A percentile compares a stretch with the other conserved stretches of the same genome.
These are phyloP conservation scores for Psilocybe cubensis DNA, from an alignment of 768 basidiomycete species.

Conservation along the genomic window DNA sequence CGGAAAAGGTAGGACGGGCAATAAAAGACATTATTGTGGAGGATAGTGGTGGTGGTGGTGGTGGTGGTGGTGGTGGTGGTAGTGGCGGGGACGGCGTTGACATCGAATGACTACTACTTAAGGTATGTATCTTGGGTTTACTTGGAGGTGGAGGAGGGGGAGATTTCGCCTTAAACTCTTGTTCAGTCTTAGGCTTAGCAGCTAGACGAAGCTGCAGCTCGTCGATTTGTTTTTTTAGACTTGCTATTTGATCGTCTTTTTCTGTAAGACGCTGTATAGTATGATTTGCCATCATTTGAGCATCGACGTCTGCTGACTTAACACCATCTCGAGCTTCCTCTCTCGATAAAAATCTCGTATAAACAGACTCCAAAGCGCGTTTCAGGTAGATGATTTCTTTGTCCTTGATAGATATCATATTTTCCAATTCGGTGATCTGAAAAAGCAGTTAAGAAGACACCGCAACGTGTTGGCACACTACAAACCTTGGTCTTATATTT, in stretches of 20 bases:
- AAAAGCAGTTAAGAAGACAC: constrained; percentile 7
- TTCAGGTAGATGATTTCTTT: constrained; percentile 81
- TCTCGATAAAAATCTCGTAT: constrained; percentile 70
- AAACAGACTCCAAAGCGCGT: constrained; percentile 86
- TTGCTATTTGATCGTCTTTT: constrained; percentile 67
- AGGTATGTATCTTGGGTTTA: constrained; percentile 32
- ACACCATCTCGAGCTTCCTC: constrained; percentile 53
- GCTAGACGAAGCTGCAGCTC: constrained; percentile 54
- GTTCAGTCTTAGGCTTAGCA: constrained; percentile 62
- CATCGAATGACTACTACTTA: constrained; percentile 16
- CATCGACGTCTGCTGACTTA: constrained; percentile 58
- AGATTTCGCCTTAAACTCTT: constrained; percentile 70
- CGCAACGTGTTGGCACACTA: background rate
- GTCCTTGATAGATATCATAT: constrained; percentile 51
- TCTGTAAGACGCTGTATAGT: constrained; percentile 70
- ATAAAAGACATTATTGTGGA: constrained; percentile 29
- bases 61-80: constrained; percentile 20
- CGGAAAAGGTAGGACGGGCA: background rate
- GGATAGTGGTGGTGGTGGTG: constrained; percentile 52
- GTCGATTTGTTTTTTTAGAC: constrained; percentile 52
- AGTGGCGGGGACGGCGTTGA: constrained; percentile 25
- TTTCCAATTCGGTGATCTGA: constrained; percentile 61
- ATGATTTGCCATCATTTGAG: constrained; percentile 68
- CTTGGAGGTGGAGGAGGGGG: constrained; percentile 60
- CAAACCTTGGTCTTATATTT: constrained; percentile 70